Evolutionary conservation across 257 asterid species (phyloP).

Genomic region (Solanum tacnaense): DNA sequence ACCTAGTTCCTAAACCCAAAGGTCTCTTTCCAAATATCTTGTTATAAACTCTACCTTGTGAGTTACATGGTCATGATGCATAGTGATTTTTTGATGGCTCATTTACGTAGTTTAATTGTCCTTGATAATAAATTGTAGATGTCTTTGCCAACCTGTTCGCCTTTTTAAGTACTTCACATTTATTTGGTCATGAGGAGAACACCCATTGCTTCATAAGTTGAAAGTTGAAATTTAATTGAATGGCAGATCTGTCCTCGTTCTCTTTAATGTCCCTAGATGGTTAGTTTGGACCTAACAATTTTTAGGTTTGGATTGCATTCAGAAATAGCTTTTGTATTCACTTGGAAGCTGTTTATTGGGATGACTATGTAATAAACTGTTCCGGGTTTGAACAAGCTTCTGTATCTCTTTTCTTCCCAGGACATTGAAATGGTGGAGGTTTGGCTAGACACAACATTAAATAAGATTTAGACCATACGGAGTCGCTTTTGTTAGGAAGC

Average conservation of each 20-base stretch:
- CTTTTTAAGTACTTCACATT: background rate
- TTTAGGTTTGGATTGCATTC: background rate
- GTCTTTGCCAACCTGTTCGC: background rate
- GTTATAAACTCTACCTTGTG: background rate
- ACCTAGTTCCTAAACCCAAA: constrained; percentile 90
- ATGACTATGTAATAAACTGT: background rate
- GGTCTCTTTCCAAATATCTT: constrained; percentile 22
- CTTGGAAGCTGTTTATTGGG: background rate
- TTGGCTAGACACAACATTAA: background rate
- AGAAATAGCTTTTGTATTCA: background rate
- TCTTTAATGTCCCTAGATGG: background rate
- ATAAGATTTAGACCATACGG: background rate
- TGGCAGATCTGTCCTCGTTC: background rate
- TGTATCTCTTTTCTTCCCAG: background rate
- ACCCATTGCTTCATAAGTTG: background rate
- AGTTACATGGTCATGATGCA: background rate
- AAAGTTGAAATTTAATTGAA: background rate
- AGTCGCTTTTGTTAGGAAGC: too few relatives aligned
- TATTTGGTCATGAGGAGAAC: background rate
- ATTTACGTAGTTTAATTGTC: too few relatives aligned
- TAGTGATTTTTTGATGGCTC: background rate
- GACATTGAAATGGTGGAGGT: background rate
- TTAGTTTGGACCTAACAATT: background rate
- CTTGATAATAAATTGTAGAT: background rate
- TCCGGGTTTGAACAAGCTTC: background rate